Evolutionary conservation across 2,329 filamentous ascomycete species (phyloP).

Genomic region (Beauveria sp.): DNA sequence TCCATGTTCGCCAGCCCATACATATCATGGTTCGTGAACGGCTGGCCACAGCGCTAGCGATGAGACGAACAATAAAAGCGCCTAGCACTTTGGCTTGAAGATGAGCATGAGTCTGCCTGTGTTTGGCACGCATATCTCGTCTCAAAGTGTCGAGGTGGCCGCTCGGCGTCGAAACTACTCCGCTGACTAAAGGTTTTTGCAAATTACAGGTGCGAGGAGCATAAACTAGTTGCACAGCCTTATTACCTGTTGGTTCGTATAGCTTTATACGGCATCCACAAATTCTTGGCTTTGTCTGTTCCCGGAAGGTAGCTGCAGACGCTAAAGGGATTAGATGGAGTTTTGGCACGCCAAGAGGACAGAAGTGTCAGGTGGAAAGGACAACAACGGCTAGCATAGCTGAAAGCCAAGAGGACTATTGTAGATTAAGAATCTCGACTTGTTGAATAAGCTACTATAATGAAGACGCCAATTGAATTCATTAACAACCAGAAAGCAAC

Average conservation of each 20-base stretch:
- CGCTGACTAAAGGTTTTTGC: neutral
- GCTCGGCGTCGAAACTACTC: neutral
- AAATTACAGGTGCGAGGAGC: neutral
- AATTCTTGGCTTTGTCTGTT: neutral
- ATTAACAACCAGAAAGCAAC: neutral
- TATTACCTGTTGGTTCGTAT: neutral
- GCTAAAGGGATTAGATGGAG: neutral
- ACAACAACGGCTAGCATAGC: neutral
- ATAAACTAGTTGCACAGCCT: neutral
- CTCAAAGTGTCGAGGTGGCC: neutral
- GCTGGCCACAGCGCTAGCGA: neutral
- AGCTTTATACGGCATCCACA: neutral
- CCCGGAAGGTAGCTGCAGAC: neutral
- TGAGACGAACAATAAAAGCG: neutral
- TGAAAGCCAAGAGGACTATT: neutral
- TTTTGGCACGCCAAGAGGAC: neutral
- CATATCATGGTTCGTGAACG: neutral
- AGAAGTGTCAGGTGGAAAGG: neutral
- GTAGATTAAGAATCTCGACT: neutral
- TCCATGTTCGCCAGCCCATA: neutral
- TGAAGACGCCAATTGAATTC: neutral
- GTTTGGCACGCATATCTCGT: neutral
- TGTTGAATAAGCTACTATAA: neutral
- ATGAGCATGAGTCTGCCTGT: neutral
- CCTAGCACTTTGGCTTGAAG: no score